Base-by-base conservation (phyloP, 352 stramenopile genomes). In the Globisporangium paroecandrum region DNA sequence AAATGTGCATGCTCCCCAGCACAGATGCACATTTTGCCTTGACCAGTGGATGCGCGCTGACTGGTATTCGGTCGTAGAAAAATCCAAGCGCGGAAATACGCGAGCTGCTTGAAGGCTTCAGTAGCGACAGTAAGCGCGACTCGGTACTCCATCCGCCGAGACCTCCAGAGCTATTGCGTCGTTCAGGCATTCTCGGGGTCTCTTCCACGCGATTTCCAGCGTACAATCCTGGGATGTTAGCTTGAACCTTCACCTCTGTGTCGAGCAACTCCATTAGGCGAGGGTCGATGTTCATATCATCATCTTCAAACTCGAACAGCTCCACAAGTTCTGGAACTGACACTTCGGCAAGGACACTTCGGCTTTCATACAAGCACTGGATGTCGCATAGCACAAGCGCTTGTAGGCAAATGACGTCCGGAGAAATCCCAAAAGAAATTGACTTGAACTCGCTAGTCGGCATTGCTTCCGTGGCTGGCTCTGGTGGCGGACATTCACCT, bases 361-460 rank as follows among this genome's bases (percentile, higher is more conserved):
- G 81, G 65, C 86, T 91, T 49, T 90, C 81, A 41, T 88, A 92
- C 27, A 94, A 69, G 32, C 76, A 83, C 64, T 96, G 86, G 47
- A 96, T 78, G 62, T 96, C 88, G 65, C 88, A 94, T 25, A 96
- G 43, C 34, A 90, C 71, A 8, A 93, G 69, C 7, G 83, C 88
- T 53, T 93, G 78, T 2, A 96, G 61, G 63, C 83, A 89, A 7
- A 84, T 68, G 1, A 79, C 73, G 24, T 91, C 77, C 0, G 70
- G 77, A 18, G 81, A 81, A 18, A 90, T 75, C 13, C 81, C 75
- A 57, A 87, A 90, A 22, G 61, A 66, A 24, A 62, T 32, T 51
- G 51, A 24, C 64, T 69, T 70, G 6, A 61, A 57, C 24, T 72
- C 56, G 32, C 49, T 55, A 34, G 41, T 25, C n/a, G 70, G 62